Conservation (phyloP, 2,329 filamentous ascomycete species). For the Blastomyces gilchristii region DNA sequence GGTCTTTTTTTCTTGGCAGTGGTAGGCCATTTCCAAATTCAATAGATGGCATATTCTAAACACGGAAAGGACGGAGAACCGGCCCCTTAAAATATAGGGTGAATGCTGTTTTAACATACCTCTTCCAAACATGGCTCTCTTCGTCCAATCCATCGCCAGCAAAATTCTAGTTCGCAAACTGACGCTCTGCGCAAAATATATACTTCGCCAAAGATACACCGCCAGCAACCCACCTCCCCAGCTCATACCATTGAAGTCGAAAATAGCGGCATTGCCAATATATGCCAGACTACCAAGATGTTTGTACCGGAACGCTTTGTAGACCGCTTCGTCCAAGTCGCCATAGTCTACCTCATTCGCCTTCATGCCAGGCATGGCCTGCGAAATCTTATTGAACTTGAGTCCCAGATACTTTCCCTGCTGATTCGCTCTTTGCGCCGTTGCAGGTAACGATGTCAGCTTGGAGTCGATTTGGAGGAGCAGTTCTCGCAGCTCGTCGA, state of each 20-base stretch:
- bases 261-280: constrained; percentile 90
- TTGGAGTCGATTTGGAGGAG: constrained; percentile 89
- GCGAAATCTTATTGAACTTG: constrained; percentile 87
- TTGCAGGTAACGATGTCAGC: constrained; percentile 86
- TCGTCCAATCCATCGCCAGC: constrained; percentile 98
- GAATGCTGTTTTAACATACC: constrained; percentile 44
- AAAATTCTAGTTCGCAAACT: constrained; percentile 80
- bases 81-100: neutral
- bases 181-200: constrained; percentile 97
- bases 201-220: constrained; percentile 89
- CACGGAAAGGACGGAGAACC: neutral
- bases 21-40: neutral
- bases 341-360: constrained; percentile 78
- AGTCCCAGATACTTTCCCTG: constrained; percentile 86
- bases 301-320: constrained; percentile 88
- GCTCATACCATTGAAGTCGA: constrained; percentile 73
- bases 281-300: constrained; percentile 90
- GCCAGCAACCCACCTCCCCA: constrained; percentile 77
- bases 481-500: constrained; percentile 79
- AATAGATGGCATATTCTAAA: neutral
- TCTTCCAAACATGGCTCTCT: constrained; percentile 87
- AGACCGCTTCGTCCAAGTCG: constrained; percentile 82
- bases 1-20: neutral
- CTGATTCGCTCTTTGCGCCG: constrained; percentile 91
- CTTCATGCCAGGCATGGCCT: constrained; percentile 60